Evolutionary conservation across 805 yeast species (phyloP).

Genomic region (Candida nanaspora): DNA sequence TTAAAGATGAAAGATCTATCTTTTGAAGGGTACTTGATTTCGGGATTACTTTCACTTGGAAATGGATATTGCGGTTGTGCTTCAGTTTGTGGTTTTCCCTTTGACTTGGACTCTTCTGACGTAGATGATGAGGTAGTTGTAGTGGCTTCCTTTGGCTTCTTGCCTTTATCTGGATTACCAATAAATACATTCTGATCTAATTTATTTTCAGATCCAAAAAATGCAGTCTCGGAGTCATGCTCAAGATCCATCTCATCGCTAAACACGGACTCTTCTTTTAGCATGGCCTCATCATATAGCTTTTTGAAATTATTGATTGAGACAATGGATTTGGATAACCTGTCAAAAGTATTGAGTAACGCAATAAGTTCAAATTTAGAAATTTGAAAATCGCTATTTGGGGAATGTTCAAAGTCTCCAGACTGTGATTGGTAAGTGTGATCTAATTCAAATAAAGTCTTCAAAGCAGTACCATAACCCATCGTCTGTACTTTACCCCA

Average conservation of each 20-base stretch:
- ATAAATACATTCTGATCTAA: background rate
- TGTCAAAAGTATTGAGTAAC: slow-evolving; percentile 84
- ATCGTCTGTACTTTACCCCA: slow-evolving; percentile 98
- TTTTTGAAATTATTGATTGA: slow-evolving; percentile 67
- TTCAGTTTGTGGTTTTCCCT: background rate
- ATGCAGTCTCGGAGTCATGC: slow-evolving; percentile 1
- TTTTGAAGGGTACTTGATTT: background rate
- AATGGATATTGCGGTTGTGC: background rate
- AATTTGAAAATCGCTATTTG: slow-evolving; percentile 45
- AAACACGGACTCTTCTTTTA: slow-evolving; percentile 18
- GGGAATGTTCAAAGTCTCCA: no score
- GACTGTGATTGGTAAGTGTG: slow-evolving; percentile 42
- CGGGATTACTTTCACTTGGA: background rate
- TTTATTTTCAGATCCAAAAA: background rate
- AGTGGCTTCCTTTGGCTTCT: background rate
- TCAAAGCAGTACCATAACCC: slow-evolving; percentile 95
- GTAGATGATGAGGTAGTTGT: background rate
- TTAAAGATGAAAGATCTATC: background rate
- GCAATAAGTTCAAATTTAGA: slow-evolving; percentile 80
- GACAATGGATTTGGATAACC: slow-evolving; percentile 77
- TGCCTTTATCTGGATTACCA: background rate
- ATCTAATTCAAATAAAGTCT: slow-evolving; percentile 74
- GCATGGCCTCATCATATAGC: slow-evolving; percentile 34
- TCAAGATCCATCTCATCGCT: slow-evolving; percentile 1
- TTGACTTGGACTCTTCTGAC: background rate